Evolutionary conservation across 75 land plant genomes (phyloP).

Genomic region (Ceratopteris richardii): DNA sequence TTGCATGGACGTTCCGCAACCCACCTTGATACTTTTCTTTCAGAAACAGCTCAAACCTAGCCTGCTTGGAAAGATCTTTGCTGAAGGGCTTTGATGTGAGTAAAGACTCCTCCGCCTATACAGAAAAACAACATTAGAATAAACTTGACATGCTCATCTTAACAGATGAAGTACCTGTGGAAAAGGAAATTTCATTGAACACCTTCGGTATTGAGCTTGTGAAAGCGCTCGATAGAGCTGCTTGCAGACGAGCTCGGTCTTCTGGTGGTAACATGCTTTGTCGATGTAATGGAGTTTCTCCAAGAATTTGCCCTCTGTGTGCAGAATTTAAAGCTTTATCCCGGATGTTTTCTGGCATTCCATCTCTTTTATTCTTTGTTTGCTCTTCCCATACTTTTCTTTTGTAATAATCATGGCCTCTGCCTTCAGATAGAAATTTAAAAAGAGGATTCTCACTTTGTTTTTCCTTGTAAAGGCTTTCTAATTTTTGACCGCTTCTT

Average conservation of each 20-base stretch:
- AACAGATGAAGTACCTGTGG: too few relatives aligned
- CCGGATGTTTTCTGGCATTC: conserved; percentile 1
- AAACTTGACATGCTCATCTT: too few relatives aligned
- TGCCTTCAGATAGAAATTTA: conserved; percentile 69
- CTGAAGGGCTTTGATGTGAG: conserved; percentile 38
- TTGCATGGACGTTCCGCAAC: conserved; percentile 39
- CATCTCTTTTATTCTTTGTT: conserved; percentile 36
- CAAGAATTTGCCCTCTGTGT: conserved; percentile 30
- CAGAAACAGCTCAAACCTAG: conserved; percentile 85
- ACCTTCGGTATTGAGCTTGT: conserved; percentile 27
- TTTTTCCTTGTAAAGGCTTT: conserved; percentile 80
- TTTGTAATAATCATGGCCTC: conserved; percentile 72
- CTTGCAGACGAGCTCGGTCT: conserved; percentile 34
- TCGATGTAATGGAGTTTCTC: conserved; percentile 35
- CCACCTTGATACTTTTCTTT: conserved; percentile 91
- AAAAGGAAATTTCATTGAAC: too few relatives aligned
- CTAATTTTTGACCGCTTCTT: conserved; percentile 75
- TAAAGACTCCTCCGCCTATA: neutral
- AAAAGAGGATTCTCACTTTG: conserved; percentile 67
- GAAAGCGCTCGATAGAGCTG: conserved; percentile 30
- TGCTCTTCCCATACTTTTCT: conserved; percentile 87
- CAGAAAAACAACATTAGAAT: too few relatives aligned
- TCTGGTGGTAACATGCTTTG: conserved; percentile 16
- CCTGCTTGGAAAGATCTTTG: conserved; percentile 80
- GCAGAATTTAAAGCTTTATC: conserved; percentile 13